These are phyloP conservation scores for Capsicum pubescens DNA, from an alignment of 257 asterid genomes.

Conservation along the genomic window DNA sequence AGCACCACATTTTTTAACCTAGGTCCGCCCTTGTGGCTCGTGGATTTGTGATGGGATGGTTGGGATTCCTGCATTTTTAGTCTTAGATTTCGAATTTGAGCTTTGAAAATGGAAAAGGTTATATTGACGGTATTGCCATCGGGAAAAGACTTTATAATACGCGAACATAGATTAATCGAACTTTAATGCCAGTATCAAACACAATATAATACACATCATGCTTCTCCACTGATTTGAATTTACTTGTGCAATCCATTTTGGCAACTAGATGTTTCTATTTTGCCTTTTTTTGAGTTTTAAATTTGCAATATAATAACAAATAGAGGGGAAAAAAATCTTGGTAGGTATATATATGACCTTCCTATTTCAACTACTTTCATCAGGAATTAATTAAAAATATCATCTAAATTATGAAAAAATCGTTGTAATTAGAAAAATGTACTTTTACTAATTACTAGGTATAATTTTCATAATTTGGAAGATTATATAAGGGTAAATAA, in stretches of 20 bases:
- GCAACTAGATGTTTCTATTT: constrained; percentile 14
- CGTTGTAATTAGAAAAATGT: not conserved
- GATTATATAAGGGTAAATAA: not conserved
- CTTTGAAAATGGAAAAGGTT: not conserved
- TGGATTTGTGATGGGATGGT: not conserved
- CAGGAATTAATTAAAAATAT: not conserved
- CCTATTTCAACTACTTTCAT: not conserved
- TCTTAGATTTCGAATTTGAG: not conserved
- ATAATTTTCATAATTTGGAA: not conserved
- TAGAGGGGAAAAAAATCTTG: not conserved
- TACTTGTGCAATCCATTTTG: constrained; percentile 16
- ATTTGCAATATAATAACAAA: not conserved
- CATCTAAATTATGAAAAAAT: not conserved
- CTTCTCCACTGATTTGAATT: not conserved
- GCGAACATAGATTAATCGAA: fast-evolving
- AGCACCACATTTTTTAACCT: too few relatives aligned
- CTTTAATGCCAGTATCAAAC: not conserved
- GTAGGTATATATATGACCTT: not conserved
- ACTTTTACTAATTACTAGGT: not conserved
- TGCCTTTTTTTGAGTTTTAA: not conserved
- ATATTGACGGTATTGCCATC: fast-evolving
- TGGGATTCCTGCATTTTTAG: not conserved
- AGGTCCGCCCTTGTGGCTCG: too few relatives aligned
- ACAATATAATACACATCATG: not conserved
- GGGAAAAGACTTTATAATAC: fast-evolving